These are phyloP conservation scores for Pontederia paniculata DNA, from an alignment of 176 grass and related monocot genomes.

Conservation along the genomic window DNA sequence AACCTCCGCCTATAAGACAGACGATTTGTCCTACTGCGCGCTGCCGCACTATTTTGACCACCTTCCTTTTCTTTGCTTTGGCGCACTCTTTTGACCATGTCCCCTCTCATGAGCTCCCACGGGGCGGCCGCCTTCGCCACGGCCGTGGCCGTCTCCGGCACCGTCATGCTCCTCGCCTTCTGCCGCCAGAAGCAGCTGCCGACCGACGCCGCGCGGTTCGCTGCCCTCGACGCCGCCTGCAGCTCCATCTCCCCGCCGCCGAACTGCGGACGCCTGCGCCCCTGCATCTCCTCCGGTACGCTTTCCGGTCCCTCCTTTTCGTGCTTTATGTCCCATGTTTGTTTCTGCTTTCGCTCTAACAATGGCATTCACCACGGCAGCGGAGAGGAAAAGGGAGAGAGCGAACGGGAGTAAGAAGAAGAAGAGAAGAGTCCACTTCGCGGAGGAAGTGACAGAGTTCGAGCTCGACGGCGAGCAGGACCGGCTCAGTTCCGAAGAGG, in stretches of 20 bases:
- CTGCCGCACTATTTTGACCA: no score
- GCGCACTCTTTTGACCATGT: constrained; percentile 51
- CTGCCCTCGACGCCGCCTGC: no score
- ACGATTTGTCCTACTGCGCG: no score
- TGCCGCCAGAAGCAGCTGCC: constrained; percentile 37
- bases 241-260: neutral
- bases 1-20: no score
- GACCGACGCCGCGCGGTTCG: no score
- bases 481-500: no score
- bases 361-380: constrained; percentile 3
- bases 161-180: constrained; percentile 54
- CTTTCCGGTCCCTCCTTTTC: neutral
- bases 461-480: no score
- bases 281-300: constrained; percentile 31
- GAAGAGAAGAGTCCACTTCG: constrained; percentile 69
- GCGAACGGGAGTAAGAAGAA: constrained; percentile 26
- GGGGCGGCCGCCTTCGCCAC: no score
- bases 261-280: constrained; percentile 9
- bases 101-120: constrained; percentile 41
- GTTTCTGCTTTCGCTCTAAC: neutral
- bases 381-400: constrained; percentile 48
- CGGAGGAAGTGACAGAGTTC: constrained; percentile 41
- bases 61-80: no score
- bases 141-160: no score
- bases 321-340: neutral